Evolutionary conservation across 345 rosid species (phyloP), one percentile per base, ranked within the genome.

Genomic region (Gossypium thurberi): DNA sequence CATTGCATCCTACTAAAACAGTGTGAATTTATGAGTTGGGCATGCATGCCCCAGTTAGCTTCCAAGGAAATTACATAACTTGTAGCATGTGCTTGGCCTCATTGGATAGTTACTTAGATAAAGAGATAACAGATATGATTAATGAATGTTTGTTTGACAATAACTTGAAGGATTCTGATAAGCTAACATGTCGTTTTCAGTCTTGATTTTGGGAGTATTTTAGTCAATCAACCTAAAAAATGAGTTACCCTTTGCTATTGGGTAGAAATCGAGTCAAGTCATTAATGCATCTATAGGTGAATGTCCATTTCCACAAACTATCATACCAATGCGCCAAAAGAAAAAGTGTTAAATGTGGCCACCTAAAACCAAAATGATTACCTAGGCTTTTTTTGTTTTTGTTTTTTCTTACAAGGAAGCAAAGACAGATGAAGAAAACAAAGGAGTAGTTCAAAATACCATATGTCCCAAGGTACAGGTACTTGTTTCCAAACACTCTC

Each of bases 401-500:
- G 12, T 6, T 18, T 33, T 18, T 57, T 23, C 33, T 57, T 57
- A 42, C 60, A 2, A 55, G 10, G 50, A n/a, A 6, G 6, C 18
- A 10, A 44, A 14, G 6, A 58, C 62, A 57, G 61, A 23, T 21
- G 61, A 23, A 57, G 6, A 11, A 17, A 2, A 58, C 61, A 2
- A 4, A 13, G 5, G 8, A 58, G 17, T 4, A 3, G 59, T 55
- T 55, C 8, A 20, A 52, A 18, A 55, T 20, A 89, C 94, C 94
- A 0, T 84, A 89, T 17, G 94, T 89, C 50, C 91, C 91, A 28
- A 89, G 94, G 56, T 89, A 89, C 2, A 89, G 90, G 53, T 89
- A 89, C 53, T 89, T 89, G 86, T 89, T 89, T 50, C 91, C 94
- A 74, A 84, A 87, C 26, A 89, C 94, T 62, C 94, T 81, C 1